Evolutionary conservation across 2,329 filamentous ascomycete genomes (phyloP).

Genomic region (Ascochyta rabiei): DNA sequence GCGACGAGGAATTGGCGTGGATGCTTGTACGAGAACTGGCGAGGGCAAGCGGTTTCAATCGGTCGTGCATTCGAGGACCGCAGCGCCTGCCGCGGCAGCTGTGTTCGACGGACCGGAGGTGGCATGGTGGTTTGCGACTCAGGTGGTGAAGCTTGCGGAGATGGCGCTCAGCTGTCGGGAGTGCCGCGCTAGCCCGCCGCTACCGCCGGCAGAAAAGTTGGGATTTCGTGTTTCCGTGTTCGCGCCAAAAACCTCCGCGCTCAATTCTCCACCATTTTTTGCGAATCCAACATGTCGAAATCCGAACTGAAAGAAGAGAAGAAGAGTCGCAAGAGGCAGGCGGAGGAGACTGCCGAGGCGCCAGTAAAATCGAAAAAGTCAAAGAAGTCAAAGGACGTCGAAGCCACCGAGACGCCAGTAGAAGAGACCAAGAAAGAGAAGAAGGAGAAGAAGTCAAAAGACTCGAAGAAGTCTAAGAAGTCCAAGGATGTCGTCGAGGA

Average conservation of each 20-base stretch:
- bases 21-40: slow-evolving; percentile 65
- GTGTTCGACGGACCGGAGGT: slow-evolving; percentile 34
- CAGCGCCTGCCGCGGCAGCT: slow-evolving; percentile 32
- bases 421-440: slow-evolving; percentile 31
- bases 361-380: slow-evolving; percentile 33
- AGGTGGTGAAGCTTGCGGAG: slow-evolving; percentile 13
- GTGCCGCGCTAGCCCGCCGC: slow-evolving; percentile 23
- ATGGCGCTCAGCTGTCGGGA: slow-evolving; percentile 16
- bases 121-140: slow-evolving; percentile 36
- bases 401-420: slow-evolving; percentile 22
- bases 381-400: slow-evolving; percentile 31
- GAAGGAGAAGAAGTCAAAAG: slow-evolving; percentile 28
- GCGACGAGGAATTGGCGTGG: slow-evolving; percentile 57
- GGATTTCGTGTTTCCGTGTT: slow-evolving; percentile 16
- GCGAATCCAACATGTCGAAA: slow-evolving; percentile 26
- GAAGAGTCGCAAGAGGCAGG: slow-evolving; percentile 45
- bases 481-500: slow-evolving; percentile 31
- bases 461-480: slow-evolving; percentile 42
- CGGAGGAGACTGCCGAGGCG: slow-evolving; percentile 25
- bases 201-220: slow-evolving; percentile 38
- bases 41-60: slow-evolving; percentile 39
- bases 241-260: slow-evolving; percentile 14
- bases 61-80: slow-evolving; percentile 25
- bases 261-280: slow-evolving; percentile 16
- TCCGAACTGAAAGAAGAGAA: slow-evolving; percentile 34